Evolutionary conservation across 805 yeast genomes (phyloP).

Genomic region (Metschnikowia gruessii): DNA sequence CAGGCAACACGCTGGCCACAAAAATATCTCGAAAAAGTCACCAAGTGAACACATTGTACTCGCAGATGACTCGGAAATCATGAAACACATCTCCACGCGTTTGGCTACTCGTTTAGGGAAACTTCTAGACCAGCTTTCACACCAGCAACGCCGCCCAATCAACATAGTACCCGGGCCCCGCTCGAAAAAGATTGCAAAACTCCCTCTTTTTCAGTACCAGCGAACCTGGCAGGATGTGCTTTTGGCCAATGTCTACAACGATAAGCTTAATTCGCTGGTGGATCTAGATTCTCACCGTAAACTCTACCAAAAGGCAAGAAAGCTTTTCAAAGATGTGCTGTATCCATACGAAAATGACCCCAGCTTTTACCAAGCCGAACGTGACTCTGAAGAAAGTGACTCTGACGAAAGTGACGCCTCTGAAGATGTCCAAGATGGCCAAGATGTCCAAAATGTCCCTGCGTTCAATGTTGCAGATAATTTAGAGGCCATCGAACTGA

Average conservation of each 20-base stretch:
- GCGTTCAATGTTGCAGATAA: slow-evolving; percentile 13
- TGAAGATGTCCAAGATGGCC: too few species aligned
- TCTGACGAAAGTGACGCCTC: too few species aligned
- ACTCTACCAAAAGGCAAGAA: slow-evolving; percentile 26
- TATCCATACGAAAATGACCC: slow-evolving; percentile 31
- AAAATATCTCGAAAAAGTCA: too few species aligned
- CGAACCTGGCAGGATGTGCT: slow-evolving; percentile 19
- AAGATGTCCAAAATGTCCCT: slow-evolving; percentile 14
- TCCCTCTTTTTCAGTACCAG: not conserved
- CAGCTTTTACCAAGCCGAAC: slow-evolving; percentile 10
- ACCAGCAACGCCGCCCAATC: not conserved
- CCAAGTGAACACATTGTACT: not conserved
- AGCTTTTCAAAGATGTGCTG: slow-evolving; percentile 24
- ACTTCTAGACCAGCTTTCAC: slow-evolving; percentile 1
- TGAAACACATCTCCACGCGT: slow-evolving; percentile 12
- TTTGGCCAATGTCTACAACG: slow-evolving; percentile 8
- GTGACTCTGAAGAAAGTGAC: slow-evolving; percentile 5
- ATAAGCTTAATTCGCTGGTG: not conserved
- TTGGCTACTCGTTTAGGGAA: slow-evolving; percentile 14
- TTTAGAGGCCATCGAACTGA: slow-evolving; percentile 10
- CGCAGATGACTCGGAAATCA: slow-evolving; percentile 6
- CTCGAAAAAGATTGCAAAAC: too few species aligned
- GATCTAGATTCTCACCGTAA: slow-evolving; percentile 12
- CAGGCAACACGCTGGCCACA: not conserved
- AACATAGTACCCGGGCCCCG: too few species aligned